phyloP scores from a whole-genome alignment of 2,329 filamentous ascomycete genomes.

The Botryotinia narcissicola region DNA sequence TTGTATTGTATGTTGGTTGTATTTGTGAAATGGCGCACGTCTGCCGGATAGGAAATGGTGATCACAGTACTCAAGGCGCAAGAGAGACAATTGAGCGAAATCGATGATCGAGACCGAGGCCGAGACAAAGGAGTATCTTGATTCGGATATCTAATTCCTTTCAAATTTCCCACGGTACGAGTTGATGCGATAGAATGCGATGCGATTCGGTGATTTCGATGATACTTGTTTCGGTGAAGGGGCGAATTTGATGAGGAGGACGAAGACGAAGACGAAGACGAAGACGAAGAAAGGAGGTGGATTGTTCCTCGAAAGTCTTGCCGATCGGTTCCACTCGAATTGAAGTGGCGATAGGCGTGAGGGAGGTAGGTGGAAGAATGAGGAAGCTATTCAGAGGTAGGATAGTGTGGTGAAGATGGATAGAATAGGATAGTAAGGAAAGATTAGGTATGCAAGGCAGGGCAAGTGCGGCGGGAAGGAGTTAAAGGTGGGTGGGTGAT shows the following conservation, averaged over 20 bases:
- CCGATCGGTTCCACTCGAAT: background rate
- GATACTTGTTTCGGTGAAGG: background rate
- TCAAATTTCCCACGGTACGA: background rate
- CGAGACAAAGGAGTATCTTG: background rate
- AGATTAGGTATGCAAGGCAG: background rate
- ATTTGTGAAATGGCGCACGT: conserved; percentile 16
- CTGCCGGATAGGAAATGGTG: conserved; percentile 2
- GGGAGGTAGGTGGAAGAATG: background rate
- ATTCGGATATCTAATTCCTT: background rate
- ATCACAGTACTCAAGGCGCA: conserved; percentile 2
- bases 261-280: background rate
- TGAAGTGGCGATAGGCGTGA: background rate
- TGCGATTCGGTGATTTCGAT: background rate
- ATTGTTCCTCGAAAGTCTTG: background rate
- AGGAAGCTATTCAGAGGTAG: background rate
- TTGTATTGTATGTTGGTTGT: background rate
- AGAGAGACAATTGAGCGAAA: conserved; percentile 6
- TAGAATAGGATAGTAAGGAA: background rate
- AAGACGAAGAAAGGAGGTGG: background rate
- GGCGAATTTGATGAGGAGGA: background rate
- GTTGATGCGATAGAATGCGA: background rate
- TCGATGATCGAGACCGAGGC: background rate
- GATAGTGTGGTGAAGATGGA: background rate
- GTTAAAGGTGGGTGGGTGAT: background rate
- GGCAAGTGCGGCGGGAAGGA: background rate